These are phyloP conservation scores for Apiotrichum gamsii DNA, from an alignment of 1,284 basidiomycete genomes.

Conservation along the genomic window DNA sequence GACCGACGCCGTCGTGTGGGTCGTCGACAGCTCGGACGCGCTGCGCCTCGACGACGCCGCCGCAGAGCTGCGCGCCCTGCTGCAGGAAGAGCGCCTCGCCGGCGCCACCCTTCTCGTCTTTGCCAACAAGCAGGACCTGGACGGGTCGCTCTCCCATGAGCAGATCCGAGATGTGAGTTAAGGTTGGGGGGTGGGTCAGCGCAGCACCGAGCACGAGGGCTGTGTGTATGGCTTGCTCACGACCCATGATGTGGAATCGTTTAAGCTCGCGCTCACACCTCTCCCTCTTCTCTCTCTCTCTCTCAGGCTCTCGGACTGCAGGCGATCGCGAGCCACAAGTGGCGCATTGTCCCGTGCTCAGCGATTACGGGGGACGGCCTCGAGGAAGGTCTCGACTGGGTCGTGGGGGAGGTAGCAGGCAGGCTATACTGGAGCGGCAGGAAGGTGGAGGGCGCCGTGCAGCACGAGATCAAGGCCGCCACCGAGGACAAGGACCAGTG, in stretches of 20 bases:
- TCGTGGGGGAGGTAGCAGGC: conserved; percentile 81
- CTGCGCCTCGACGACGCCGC: conserved; percentile 84
- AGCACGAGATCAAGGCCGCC: too few relatives aligned
- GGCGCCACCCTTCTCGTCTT: conserved; percentile 93
- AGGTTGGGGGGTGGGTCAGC: neutral
- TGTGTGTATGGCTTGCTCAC: neutral
- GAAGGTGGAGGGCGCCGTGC: neutral
- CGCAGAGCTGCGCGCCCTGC: conserved; percentile 73
- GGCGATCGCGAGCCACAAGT: conserved; percentile 76
- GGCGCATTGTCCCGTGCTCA: conserved; percentile 87
- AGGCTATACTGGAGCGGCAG: conserved; percentile 50
- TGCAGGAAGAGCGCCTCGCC: conserved; percentile 88
- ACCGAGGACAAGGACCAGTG: too few relatives aligned
- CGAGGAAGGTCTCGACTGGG: conserved; percentile 82
- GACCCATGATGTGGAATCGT: neutral
- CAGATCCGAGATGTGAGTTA: conserved; percentile 74
- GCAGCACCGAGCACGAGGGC: too few relatives aligned
- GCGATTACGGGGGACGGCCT: conserved; percentile 84
- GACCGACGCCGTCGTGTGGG: conserved; percentile 97
- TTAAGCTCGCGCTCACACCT: too few relatives aligned
- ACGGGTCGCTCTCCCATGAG: conserved; percentile 70
- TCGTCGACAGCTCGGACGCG: conserved; percentile 90
- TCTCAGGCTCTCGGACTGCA: conserved; percentile 66
- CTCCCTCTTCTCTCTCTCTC: neutral
- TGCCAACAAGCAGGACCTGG: conserved; percentile 98